phyloP scores from a whole-genome alignment of 768 basidiomycete genomes.

The Psilocybe sp. region DNA sequence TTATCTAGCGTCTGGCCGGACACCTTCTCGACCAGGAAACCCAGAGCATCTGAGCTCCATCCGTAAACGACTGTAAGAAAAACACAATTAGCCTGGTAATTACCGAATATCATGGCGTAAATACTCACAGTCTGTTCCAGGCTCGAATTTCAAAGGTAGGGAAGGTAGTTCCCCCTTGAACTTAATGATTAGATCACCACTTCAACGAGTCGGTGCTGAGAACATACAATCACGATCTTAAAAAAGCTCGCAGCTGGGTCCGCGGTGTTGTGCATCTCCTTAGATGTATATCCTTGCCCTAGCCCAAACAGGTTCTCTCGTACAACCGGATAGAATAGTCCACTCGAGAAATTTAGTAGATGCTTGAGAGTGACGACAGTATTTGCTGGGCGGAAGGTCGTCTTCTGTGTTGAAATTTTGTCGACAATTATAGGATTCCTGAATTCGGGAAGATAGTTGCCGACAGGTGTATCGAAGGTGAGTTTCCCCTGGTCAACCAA shows the following conservation, averaged over 20 bases:
- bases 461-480: constrained; percentile 20
- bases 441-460: constrained; percentile 26
- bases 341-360: constrained; percentile 30
- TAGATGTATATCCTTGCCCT: constrained; percentile 17
- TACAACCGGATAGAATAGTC: constrained; percentile 25
- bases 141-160: constrained; percentile 28
- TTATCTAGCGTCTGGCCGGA: constrained; percentile 25
- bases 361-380: constrained; percentile 24
- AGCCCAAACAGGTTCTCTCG: constrained; percentile 10
- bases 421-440: constrained; percentile 25
- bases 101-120: neutral
- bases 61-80: constrained; percentile 26
- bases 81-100: neutral
- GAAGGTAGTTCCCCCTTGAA: constrained; percentile 23
- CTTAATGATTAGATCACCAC: neutral
- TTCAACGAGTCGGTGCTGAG: neutral
- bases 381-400: constrained; percentile 19
- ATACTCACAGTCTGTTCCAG: constrained; percentile 27
- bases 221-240: constrained; percentile 18
- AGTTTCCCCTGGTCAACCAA: constrained; percentile 30
- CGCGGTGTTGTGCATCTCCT: constrained; percentile 19
- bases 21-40: constrained; percentile 27
- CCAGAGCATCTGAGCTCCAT: constrained; percentile 26
- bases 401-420: constrained; percentile 15
- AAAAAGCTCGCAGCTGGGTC: constrained; percentile 21